Evolutionary conservation across 305 asterid genomes (phyloP), one percentile per base, ranked within the genome.

Genomic region (Stenogyne calaminthoides): DNA sequence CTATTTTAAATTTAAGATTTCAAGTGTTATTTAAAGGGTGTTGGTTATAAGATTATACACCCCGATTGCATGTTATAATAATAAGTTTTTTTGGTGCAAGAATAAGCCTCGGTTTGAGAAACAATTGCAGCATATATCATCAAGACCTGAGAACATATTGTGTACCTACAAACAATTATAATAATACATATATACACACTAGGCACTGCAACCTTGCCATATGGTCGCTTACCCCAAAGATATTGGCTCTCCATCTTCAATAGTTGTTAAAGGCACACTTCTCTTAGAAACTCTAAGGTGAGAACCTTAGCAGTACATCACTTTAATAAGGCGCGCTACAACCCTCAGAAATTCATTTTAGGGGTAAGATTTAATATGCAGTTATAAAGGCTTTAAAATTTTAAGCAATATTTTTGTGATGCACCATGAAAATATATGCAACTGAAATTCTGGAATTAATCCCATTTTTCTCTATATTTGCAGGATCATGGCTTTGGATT

Each of bases 41-140:
- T 36, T 69, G 49, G 16, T 55, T 25, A 55, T 34, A 67, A 39
- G 55, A 57, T 20, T 14, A 22, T 12, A 57, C 52, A 56, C 15
- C 37, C 3, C 12, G 18, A 52, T 18, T 34, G 15, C 51, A 10
- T 10, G 19, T 6, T 0, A 32, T 59, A 7, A 14, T 59, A 59
- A 59, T 58, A 8, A 34, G 40, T 58, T 27, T 27, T 2, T 58
- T 19, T 58, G 40, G 19, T 27, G 16, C 40, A 25, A 3, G 25
- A 27, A 62, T 34, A 62, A 62, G 29, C 29, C 67, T 62, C 51
- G 16, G 29, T 62, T 62, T 37, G 49, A 55, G 7, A 62, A 62
- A 36, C 20, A 7, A 51, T 47, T 14, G 14, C 18, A 14, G 46
- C 11, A 10, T 40, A 40, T 40, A 40, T 34, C 39, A 34, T 34